Percentiles rank a stretch among this genome's conserved stretches.
Evolutionary conservation across 208 protist genomes (phyloP).

Genomic region (Trypanosoma avium): DNA sequence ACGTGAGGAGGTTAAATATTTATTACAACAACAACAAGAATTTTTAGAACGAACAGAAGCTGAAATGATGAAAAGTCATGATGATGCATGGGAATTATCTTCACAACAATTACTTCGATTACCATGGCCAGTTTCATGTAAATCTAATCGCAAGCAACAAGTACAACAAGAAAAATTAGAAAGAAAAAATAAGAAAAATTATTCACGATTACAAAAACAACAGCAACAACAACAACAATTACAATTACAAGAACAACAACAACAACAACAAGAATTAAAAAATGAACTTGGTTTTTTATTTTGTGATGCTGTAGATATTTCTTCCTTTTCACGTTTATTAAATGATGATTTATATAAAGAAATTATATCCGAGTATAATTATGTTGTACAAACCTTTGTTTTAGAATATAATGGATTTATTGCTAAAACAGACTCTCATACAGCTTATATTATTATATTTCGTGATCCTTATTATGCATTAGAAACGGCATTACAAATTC

Average conservation of each 20-base stretch:
- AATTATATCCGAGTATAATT: slow-evolving; percentile 71
- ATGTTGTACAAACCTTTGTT: slow-evolving; percentile 54
- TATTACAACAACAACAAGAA: slow-evolving; percentile 58
- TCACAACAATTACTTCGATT: slow-evolving; percentile 37
- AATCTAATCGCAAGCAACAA: not conserved
- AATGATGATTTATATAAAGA: slow-evolving; percentile 28
- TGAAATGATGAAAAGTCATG: slow-evolving; percentile 57
- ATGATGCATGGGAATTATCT: slow-evolving; percentile 27
- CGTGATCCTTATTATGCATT: slow-evolving; percentile 36
- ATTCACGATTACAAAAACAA: not conserved
- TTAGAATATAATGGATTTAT: slow-evolving; percentile 51
- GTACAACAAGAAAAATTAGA: not conserved
- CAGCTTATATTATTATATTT: slow-evolving; percentile 72
- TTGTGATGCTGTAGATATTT: slow-evolving; percentile 38
- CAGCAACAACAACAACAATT: not conserved
- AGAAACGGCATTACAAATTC: slow-evolving; percentile 62
- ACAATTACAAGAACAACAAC: not conserved
- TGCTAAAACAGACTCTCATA: slow-evolving; percentile 52
- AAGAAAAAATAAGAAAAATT: not conserved
- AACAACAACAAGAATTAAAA: too few relatives aligned
- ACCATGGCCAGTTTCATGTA: slow-evolving; percentile 47
- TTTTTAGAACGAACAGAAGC: slow-evolving; percentile 59
- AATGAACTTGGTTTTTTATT: slow-evolving; percentile 57
- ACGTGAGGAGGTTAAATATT: slow-evolving; percentile 53
- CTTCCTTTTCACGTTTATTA: slow-evolving; percentile 30